phyloP scores from a whole-genome alignment of 73 alveolate genomes.

The Paramecium sonneborni region DNA sequence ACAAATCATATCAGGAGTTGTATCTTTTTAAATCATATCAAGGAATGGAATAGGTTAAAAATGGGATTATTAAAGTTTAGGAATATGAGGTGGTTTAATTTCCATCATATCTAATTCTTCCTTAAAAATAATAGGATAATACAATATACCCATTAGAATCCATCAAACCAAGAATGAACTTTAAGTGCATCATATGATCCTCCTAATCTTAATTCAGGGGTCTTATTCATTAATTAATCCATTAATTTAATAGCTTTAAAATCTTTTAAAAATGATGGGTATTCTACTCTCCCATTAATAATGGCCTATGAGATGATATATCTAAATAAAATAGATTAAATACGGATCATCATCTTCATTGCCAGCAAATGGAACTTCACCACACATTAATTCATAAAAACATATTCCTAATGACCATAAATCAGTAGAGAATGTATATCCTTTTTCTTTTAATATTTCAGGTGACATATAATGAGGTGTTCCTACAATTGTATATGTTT shows the following conservation, averaged over 20 bases:
- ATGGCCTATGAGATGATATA: slow-evolving; percentile 72
- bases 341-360: slow-evolving; percentile 71
- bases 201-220: slow-evolving; percentile 63
- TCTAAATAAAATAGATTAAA: not conserved
- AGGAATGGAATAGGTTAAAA: not conserved
- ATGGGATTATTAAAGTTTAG: not conserved
- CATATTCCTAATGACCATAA: slow-evolving; percentile 71
- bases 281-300: slow-evolving; percentile 38
- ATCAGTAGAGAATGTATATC: slow-evolving; percentile 68
- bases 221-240: slow-evolving; percentile 52
- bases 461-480: slow-evolving; percentile 88
- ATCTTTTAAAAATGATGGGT: slow-evolving; percentile 61
- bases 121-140: not conserved
- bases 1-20: slow-evolving; percentile 43
- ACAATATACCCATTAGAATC: slow-evolving; percentile 58
- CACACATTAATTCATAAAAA: slow-evolving; percentile 81
- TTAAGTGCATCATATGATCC: slow-evolving; percentile 66
- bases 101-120: slow-evolving; percentile 50
- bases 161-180: slow-evolving; percentile 69
- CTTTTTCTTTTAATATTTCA: slow-evolving; percentile 71
- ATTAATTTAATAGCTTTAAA: slow-evolving; percentile 59
- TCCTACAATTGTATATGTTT: slow-evolving; percentile 71
- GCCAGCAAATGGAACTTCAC: slow-evolving; percentile 82
- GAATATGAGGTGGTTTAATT: slow-evolving; percentile 62
- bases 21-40: slow-evolving; percentile 44